These are phyloP conservation scores for Trifolium dubium DNA, from an alignment of 306 rosid species.

Conservation along the genomic window DNA sequence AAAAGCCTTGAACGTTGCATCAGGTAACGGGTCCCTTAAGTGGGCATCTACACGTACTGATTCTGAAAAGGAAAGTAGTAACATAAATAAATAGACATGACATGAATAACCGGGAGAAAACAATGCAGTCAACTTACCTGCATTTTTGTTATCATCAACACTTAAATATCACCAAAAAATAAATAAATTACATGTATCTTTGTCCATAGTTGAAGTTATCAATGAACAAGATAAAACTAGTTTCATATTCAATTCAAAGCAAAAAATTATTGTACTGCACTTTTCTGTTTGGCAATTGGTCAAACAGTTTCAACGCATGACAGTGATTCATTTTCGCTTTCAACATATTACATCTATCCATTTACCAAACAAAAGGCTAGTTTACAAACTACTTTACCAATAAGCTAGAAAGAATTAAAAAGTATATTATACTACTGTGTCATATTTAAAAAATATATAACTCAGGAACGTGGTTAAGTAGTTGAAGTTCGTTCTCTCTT, in stretches of 20 bases:
- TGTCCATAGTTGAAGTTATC: not conserved
- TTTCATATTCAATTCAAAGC: not conserved
- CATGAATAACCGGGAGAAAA: conserved; percentile 41
- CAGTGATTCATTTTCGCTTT: conserved; percentile 43
- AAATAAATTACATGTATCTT: not conserved
- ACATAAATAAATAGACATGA: conserved; percentile 39
- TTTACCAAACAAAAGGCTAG: conserved; percentile 18
- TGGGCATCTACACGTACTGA: conserved; percentile 46
- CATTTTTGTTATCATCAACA: not conserved
- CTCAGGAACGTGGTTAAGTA: no score
- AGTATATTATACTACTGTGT: conserved; percentile 9
- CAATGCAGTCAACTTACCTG: not conserved
- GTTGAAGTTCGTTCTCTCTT: no score
- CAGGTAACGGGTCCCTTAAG: conserved; percentile 51
- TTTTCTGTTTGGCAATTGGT: conserved; percentile 23
- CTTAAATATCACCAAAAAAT: not conserved
- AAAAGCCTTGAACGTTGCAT: conserved; percentile 48
- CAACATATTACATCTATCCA: conserved; percentile 22
- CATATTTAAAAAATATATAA: conserved; percentile 25
- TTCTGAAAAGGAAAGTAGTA: conserved; percentile 57
- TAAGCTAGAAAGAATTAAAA: conserved; percentile 16
- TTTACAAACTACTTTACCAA: conserved; percentile 35
- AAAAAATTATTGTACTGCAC: conserved; percentile 32
- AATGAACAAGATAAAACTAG: not conserved
- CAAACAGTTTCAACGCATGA: conserved; percentile 36